These are phyloP conservation scores for Porcisia deanei DNA, from an alignment of 208 protist genomes.

Conservation along the genomic window DNA sequence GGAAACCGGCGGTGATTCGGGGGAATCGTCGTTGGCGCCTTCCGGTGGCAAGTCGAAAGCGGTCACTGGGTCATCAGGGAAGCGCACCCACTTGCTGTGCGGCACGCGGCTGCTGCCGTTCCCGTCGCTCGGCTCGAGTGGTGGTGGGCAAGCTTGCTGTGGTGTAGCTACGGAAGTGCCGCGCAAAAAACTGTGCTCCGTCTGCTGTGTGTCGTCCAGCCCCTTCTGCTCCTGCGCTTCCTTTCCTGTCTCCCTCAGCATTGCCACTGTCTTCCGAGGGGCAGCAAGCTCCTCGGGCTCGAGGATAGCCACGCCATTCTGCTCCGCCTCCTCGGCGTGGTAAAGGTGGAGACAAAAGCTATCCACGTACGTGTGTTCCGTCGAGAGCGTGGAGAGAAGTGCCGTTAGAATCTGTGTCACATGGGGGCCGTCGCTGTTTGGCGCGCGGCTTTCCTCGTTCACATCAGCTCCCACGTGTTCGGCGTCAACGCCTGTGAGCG, in stretches of 20 bases:
- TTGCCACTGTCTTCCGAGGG: not conserved
- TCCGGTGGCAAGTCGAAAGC: not conserved
- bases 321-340: slow-evolving; percentile 24
- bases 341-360: slow-evolving; percentile 54
- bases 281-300: not conserved
- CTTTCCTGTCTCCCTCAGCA: not conserved
- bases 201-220: not conserved
- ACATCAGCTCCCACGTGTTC: not conserved
- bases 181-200: not conserved
- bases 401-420: slow-evolving; percentile 26
- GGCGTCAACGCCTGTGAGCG: not conserved
- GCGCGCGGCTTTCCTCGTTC: slow-evolving; percentile 4
- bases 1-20: not conserved
- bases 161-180: not conserved
- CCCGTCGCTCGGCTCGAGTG: not conserved
- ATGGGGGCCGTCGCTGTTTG: not conserved
- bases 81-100: slow-evolving; percentile 23
- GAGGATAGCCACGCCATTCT: not conserved
- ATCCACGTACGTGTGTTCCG: slow-evolving; percentile 37
- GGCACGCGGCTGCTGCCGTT: not conserved
- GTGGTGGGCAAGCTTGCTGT: not conserved
- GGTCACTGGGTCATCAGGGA: slow-evolving; percentile 4
- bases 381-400: slow-evolving; percentile 25
- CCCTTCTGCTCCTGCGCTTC: not conserved
- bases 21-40: not conserved